Conservation (phyloP, 129 eudicot genomes). For the Calendula officinalis region DNA sequence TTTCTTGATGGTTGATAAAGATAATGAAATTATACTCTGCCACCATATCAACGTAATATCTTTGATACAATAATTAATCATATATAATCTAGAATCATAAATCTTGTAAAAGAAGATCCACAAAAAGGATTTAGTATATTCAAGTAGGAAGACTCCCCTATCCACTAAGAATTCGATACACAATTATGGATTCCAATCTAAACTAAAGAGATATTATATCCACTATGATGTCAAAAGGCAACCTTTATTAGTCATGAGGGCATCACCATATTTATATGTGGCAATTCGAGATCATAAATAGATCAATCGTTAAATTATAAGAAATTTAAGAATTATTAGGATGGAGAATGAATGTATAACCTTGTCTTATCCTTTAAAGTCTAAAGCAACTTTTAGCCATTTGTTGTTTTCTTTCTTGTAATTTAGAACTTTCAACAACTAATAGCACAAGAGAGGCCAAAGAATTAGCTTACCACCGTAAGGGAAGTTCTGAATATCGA, state of each 20-base stretch:
- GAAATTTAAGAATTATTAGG: too few species aligned
- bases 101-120: slow-evolving; percentile 28
- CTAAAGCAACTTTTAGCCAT: slow-evolving; percentile 28
- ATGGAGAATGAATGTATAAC: background rate
- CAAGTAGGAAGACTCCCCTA: background rate
- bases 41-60: too few species aligned
- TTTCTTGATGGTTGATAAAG: too few species aligned
- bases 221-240: slow-evolving; percentile 38
- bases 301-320: background rate
- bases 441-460: slow-evolving; percentile 17
- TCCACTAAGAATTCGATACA: slow-evolving; percentile 21
- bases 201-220: slow-evolving; percentile 27
- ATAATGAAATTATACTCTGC: too few species aligned
- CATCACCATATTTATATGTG: slow-evolving; percentile 29
- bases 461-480: slow-evolving; percentile 21
- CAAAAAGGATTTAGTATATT: slow-evolving; percentile 11
- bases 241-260: slow-evolving; percentile 33
- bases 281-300: slow-evolving; percentile 37
- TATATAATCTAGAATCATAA: slow-evolving; percentile 18
- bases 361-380: slow-evolving; percentile 24
- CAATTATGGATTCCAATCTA: slow-evolving; percentile 22
- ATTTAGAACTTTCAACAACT: slow-evolving; percentile 15
- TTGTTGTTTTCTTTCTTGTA: slow-evolving; percentile 22
- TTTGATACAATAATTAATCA: slow-evolving; percentile 9
- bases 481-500: slow-evolving; percentile 26